Conservation (phyloP, 1,284 basidiomycete genomes). For the Microbotryum silenes-acaulis region DNA sequence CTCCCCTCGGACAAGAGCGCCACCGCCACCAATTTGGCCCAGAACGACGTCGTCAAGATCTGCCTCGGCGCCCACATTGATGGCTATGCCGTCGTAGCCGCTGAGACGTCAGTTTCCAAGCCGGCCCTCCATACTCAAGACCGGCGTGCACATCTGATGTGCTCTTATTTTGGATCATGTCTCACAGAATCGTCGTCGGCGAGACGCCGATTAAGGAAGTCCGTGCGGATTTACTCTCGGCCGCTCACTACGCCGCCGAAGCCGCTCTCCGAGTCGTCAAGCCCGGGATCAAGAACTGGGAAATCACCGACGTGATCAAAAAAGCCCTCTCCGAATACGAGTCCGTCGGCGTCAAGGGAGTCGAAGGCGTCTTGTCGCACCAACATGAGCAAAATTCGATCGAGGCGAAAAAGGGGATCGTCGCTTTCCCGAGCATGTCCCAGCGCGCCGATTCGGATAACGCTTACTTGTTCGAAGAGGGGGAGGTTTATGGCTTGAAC, state of each 20-base stretch:
- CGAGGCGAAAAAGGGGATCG: conserved; percentile 93
- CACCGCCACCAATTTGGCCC: conserved; percentile 67
- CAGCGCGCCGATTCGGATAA: conserved; percentile 75
- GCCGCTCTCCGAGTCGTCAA: conserved; percentile 52
- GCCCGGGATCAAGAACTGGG: conserved; percentile 75
- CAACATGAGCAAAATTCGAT: conserved; percentile 85
- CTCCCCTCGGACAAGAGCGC: conserved; percentile 54
- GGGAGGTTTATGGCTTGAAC: conserved; percentile 94
- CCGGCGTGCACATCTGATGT: neutral
- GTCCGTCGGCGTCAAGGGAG: conserved; percentile 68
- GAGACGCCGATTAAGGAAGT: conserved; percentile 71
- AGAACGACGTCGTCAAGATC: conserved; percentile 90
- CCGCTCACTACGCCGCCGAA: conserved; percentile 88
- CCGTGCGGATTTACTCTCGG: conserved; percentile 83
- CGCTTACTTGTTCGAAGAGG: conserved; percentile 74
- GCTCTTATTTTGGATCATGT: neutral
- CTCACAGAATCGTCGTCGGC: conserved; percentile 58
- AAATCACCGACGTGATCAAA: conserved; percentile 77
- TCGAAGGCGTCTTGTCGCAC: conserved; percentile 58
- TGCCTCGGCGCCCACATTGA: conserved; percentile 96
- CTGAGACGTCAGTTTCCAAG: conserved; percentile 58
- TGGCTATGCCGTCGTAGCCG: conserved; percentile 74
- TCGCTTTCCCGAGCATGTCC: conserved; percentile 74
- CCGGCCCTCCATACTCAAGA: neutral
- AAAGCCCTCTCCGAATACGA: conserved; percentile 50